Conservation (phyloP, 192 early-diverging fungal species). For the Powellomyces hirtus region DNA sequence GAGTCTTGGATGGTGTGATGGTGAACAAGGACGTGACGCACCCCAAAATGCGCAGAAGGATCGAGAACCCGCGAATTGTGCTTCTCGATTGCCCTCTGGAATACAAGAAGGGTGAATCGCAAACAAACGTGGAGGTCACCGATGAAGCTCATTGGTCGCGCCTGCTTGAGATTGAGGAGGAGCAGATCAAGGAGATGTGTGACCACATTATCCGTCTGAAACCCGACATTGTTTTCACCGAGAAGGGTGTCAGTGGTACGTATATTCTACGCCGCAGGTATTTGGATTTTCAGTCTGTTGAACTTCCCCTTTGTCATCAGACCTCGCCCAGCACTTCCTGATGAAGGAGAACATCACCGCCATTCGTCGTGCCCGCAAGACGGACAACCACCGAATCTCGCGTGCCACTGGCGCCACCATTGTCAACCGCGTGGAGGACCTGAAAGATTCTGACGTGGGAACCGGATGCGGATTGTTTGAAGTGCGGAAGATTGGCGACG, state of each 20-base stretch:
- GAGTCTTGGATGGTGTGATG: constrained; percentile 96
- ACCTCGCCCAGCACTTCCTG: constrained; percentile 98
- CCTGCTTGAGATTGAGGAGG: constrained; percentile 97
- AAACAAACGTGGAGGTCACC: constrained; percentile 97
- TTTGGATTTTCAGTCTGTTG: too few relatives aligned
- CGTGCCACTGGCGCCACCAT: constrained; percentile 96
- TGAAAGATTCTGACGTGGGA: constrained; percentile 94
- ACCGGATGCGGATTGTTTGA: constrained; percentile 91
- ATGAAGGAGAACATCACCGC: constrained; percentile 97
- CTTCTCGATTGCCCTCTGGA: constrained; percentile 98
- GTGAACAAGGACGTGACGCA: constrained; percentile 99
- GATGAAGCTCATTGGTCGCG: constrained; percentile 97
- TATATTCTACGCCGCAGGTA: background rate
- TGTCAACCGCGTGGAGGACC: constrained; percentile 94
- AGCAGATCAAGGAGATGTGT: constrained; percentile 96
- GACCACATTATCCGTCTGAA: constrained; percentile 94
- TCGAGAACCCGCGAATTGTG: constrained; percentile 95
- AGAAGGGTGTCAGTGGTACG: constrained; percentile 94
- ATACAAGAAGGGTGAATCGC: constrained; percentile 99
- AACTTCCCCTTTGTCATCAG: constrained; percentile 35
- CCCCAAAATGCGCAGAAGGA: constrained; percentile 89
- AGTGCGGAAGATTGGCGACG: constrained; percentile 98
- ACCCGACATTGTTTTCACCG: constrained; percentile 97
- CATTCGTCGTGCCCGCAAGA: constrained; percentile 96
- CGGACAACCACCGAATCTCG: constrained; percentile 98